Conservation (phyloP, 139 green algal species). For the Chlorella ohadii region DNA sequence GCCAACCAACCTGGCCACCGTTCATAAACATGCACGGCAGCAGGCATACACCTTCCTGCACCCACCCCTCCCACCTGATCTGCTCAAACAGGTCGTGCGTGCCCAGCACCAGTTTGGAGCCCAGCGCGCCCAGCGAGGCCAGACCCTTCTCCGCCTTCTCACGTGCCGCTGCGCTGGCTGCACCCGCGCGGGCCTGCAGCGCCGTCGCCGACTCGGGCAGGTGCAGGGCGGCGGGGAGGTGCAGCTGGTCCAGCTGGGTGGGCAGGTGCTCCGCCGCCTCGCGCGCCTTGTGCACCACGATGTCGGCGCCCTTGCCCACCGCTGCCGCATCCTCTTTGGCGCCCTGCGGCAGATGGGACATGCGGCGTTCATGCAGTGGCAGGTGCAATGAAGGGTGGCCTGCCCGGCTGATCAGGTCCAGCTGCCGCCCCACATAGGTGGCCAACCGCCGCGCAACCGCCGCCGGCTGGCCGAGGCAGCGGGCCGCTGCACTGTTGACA, state of each 20-base stretch:
- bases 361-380: too few relatives aligned
- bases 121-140: conserved; percentile 31
- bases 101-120: conserved; percentile 40
- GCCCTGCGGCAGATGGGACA: conserved; percentile 36
- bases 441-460: too few relatives aligned
- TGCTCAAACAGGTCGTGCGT: conserved; percentile 79
- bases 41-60: not conserved
- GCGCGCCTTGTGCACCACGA: conserved; percentile 53
- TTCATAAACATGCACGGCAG: too few relatives aligned
- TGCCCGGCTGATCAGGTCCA: too few relatives aligned
- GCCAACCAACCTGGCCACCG: not conserved
- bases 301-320: conserved; percentile 50
- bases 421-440: too few relatives aligned
- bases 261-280: conserved; percentile 55
- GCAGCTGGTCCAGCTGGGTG: conserved; percentile 34
- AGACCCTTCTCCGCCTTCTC: not conserved
- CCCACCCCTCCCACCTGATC: conserved; percentile 58
- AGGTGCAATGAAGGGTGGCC: too few relatives aligned
- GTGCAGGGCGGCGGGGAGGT: not conserved
- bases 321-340: conserved; percentile 66
- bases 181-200: conserved; percentile 21
- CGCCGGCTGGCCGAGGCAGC: too few relatives aligned
- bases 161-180: not conserved
- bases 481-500: too few relatives aligned
- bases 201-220: not conserved